Conservation (phyloP, 2,329 filamentous ascomycete species). For the Diaporthe sp. region DNA sequence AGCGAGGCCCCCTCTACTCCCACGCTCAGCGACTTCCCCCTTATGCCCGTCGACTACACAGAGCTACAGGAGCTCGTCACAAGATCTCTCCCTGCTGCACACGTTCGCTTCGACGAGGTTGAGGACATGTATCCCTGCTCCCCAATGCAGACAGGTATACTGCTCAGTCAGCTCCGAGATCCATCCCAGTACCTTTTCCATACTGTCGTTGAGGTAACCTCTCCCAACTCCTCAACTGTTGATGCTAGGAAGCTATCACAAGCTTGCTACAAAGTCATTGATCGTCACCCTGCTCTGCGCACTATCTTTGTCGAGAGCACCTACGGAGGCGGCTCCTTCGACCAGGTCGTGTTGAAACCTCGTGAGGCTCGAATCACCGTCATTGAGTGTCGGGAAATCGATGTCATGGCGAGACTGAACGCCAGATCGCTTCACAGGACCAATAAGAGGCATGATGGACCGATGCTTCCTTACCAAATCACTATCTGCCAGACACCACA, state of each 20-base stretch:
- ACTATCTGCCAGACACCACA: conserved; percentile 41
- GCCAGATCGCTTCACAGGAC: neutral
- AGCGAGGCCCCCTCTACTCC: conserved; percentile 39
- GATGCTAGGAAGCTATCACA: conserved; percentile 35
- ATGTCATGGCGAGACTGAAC: neutral
- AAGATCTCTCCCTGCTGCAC: conserved; percentile 35
- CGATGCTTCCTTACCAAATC: conserved; percentile 2
- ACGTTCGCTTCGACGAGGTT: conserved; percentile 42
- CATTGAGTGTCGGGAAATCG: conserved; percentile 41
- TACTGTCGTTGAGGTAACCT: conserved; percentile 42
- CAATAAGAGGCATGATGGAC: neutral
- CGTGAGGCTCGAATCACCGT: conserved; percentile 42
- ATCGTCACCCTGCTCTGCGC: conserved; percentile 44
- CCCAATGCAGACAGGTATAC: conserved; percentile 46
- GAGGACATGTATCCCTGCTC: conserved; percentile 47
- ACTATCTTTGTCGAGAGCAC: conserved; percentile 46
- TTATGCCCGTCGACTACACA: conserved; percentile 44
- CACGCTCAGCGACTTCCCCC: conserved; percentile 47
- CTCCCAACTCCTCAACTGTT: conserved; percentile 7
- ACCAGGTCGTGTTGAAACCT: conserved; percentile 44
- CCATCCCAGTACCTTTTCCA: conserved; percentile 44
- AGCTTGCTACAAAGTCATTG: conserved; percentile 44
- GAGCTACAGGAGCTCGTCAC: conserved; percentile 42
- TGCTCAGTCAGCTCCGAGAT: conserved; percentile 46
- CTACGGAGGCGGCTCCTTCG: conserved; percentile 43